These are phyloP conservation scores for Aspergillus japonicus DNA, from an alignment of 2,329 filamentous ascomycete species.

Conservation along the genomic window DNA sequence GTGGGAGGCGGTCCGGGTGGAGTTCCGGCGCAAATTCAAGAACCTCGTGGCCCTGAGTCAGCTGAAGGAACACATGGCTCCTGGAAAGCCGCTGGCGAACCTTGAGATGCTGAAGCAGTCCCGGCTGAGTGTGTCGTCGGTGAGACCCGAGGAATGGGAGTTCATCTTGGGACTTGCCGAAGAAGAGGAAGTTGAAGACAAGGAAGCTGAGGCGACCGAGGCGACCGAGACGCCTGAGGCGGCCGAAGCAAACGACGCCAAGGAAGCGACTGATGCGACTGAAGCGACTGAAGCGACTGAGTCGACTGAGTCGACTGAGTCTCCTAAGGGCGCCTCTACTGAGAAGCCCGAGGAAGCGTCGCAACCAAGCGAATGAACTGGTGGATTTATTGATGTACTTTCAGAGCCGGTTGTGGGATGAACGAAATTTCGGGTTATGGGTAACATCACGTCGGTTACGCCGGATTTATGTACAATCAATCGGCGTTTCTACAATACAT, in stretches of 20 bases:
- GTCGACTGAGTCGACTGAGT: neutral
- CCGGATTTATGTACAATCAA: constrained; percentile 21
- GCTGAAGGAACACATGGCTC: constrained; percentile 63
- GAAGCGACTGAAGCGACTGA: neutral
- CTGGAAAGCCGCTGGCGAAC: constrained; percentile 59
- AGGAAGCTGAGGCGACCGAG: constrained; percentile 4
- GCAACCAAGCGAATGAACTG: constrained; percentile 17
- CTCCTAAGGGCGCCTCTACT: constrained; percentile 7
- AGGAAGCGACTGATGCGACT: neutral
- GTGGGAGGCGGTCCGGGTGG: constrained; percentile 88
- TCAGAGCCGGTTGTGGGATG: neutral
- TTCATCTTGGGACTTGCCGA: constrained; percentile 48
- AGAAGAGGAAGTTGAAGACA: constrained; percentile 24
- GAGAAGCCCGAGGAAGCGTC: constrained; percentile 11
- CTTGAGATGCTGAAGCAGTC: constrained; percentile 83
- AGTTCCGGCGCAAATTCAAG: constrained; percentile 79
- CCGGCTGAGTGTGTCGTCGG: constrained; percentile 70
- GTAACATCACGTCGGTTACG: constrained; percentile 8
- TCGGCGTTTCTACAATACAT: constrained; percentile 2
- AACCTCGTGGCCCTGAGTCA: constrained; percentile 68
- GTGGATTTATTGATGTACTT: constrained; percentile 1
- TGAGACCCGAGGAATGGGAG: constrained; percentile 48
- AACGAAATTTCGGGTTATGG: neutral
- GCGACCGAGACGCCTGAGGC: neutral
- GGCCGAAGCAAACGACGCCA: neutral